phyloP scores from a whole-genome alignment of 805 yeast species.

The Ogataea kodamae region DNA sequence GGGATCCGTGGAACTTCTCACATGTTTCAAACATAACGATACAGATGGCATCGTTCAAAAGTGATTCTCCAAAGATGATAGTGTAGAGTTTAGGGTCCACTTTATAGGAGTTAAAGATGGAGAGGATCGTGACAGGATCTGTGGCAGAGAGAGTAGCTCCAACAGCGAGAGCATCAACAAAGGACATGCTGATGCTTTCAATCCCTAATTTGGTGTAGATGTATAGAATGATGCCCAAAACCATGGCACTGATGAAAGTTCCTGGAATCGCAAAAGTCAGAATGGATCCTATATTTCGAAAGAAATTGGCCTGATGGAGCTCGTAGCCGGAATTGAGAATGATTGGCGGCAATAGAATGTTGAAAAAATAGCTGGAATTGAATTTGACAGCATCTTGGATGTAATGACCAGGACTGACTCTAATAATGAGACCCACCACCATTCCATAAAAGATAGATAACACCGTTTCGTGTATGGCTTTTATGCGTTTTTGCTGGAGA shows the following conservation, averaged over 20 bases:
- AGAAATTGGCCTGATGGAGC: slow-evolving; percentile 91
- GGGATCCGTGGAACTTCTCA: slow-evolving; percentile 89
- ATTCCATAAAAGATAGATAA: slow-evolving; percentile 94
- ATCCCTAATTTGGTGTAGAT: slow-evolving; percentile 90
- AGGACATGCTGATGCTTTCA: slow-evolving; percentile 82
- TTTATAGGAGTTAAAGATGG: slow-evolving; percentile 94
- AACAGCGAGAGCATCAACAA: slow-evolving; percentile 95
- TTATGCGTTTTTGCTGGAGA: slow-evolving; percentile 84
- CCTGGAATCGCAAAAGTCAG: slow-evolving; percentile 96
- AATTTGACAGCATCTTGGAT: slow-evolving; percentile 96
- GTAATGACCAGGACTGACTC: slow-evolving; percentile 93
- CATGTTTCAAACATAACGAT: slow-evolving; percentile 99
- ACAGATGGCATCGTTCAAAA: slow-evolving; percentile 94
- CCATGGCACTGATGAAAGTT: slow-evolving; percentile 87
- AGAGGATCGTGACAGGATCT: slow-evolving; percentile 94
- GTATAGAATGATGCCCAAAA: slow-evolving; percentile 81
- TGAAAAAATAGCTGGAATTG: slow-evolving; percentile 91
- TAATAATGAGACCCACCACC: slow-evolving; percentile 88
- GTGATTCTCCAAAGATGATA: slow-evolving; percentile 93
- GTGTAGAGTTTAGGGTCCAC: slow-evolving; percentile 98
- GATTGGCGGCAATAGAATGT: slow-evolving; percentile 91
- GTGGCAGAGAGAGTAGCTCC: slow-evolving; percentile 98
- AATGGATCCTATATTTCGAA: slow-evolving; percentile 86
- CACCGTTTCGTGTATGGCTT: slow-evolving; percentile 97
- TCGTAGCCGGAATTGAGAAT: slow-evolving; percentile 96